phyloP scores from a whole-genome alignment of 441 rosid genomes.

The Hypseocharis bilobata region DNA sequence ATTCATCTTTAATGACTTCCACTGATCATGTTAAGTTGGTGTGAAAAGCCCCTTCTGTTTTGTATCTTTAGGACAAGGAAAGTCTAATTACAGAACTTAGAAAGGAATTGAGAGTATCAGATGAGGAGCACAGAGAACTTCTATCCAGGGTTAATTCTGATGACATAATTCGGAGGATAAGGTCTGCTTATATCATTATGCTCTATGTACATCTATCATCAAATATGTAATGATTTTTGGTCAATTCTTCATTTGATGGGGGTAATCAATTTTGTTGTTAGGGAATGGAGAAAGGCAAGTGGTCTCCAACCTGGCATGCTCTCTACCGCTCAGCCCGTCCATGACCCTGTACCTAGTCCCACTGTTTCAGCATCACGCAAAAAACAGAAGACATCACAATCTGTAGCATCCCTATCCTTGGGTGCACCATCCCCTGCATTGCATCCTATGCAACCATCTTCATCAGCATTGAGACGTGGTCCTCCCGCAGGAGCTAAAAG shows the following conservation, averaged over 20 bases:
- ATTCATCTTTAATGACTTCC: not conserved
- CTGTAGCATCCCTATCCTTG: slow-evolving; percentile 70
- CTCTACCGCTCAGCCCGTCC: slow-evolving; percentile 55
- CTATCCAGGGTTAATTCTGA: slow-evolving; percentile 79
- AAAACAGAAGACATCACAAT: slow-evolving; percentile 81
- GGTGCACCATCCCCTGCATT: slow-evolving; percentile 77
- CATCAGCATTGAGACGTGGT: slow-evolving; percentile 66
- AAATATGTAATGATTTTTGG: slow-evolving; percentile 17
- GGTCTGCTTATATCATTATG: slow-evolving; percentile 40
- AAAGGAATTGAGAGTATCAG: slow-evolving; percentile 91
- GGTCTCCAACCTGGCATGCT: slow-evolving; percentile 63
- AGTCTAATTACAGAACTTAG: slow-evolving; percentile 90
- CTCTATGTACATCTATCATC: slow-evolving; percentile 13
- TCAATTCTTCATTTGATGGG: slow-evolving; percentile 24
- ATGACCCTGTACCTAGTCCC: slow-evolving; percentile 70
- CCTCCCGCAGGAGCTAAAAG: slow-evolving; percentile 62
- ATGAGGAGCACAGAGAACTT: slow-evolving; percentile 89
- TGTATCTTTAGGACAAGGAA: slow-evolving; percentile 66
- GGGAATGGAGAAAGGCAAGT: slow-evolving; percentile 88
- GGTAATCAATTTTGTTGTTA: slow-evolving; percentile 31
- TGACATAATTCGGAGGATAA: slow-evolving; percentile 72
- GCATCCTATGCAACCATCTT: slow-evolving; percentile 74
- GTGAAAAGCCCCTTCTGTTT: slow-evolving; percentile 16
- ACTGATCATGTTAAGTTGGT: not conserved
- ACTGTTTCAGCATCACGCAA: slow-evolving; percentile 85